Conservation (phyloP, 1,139 yeast species). For the Suhomyces guaymorum region DNA sequence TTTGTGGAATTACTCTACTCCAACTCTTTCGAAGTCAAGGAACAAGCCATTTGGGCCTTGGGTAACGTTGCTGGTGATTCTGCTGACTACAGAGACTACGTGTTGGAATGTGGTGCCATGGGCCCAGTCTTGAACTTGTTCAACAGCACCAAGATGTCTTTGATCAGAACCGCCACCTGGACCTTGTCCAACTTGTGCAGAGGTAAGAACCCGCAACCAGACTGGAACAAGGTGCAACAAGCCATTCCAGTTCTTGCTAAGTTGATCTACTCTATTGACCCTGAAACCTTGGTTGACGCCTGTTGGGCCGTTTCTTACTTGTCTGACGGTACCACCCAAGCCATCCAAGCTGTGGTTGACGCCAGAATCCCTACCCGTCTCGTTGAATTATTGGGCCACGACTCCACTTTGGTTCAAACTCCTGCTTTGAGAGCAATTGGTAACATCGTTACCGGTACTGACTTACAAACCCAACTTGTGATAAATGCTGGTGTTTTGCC, state of each 20-base stretch:
- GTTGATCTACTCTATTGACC: conserved; percentile 84
- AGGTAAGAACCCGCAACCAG: conserved; percentile 95
- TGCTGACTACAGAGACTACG: conserved; percentile 83
- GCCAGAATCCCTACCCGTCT: conserved; percentile 93
- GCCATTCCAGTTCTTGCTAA: conserved; percentile 93
- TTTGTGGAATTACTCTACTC: conserved; percentile 83
- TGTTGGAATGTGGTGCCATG: conserved; percentile 82
- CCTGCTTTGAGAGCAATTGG: conserved; percentile 98
- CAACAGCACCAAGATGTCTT: conserved; percentile 77
- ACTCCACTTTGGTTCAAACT: conserved; percentile 85
- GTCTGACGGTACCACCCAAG: conserved; percentile 88
- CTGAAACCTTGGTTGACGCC: conserved; percentile 93
- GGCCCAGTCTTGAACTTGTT: conserved; percentile 80
- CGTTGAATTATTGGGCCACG: conserved; percentile 85
- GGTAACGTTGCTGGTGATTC: conserved; percentile 99
- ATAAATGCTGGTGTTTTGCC: conserved; percentile 91
- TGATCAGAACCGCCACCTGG: conserved; percentile 97
- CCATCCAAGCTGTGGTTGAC: conserved; percentile 95
- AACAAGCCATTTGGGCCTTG: conserved; percentile 98
- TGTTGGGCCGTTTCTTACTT: conserved; percentile 98
- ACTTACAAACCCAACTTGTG: conserved; percentile 90
- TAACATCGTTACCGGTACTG: conserved; percentile 96
- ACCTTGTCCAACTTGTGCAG: conserved; percentile 94
- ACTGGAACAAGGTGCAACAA: conserved; percentile 82
- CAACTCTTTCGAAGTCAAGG: conserved; percentile 86